Conservation (phyloP, 2,329 filamentous ascomycete genomes). For the Leptographium radiaticola region DNA sequence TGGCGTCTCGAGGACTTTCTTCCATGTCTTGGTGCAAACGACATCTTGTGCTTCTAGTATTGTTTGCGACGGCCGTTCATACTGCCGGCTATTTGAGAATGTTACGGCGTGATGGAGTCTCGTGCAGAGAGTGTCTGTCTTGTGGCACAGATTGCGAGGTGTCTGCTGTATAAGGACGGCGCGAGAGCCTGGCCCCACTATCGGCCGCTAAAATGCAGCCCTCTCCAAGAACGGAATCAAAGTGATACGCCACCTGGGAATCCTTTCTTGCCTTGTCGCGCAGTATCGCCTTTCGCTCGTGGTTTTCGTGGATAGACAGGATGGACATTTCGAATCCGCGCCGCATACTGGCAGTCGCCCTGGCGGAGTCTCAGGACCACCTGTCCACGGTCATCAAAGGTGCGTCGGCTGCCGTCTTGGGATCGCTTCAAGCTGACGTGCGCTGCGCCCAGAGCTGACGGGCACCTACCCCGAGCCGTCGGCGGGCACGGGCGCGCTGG, state of each 20-base stretch:
- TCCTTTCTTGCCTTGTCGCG: not conserved
- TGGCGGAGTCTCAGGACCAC: slow-evolving; percentile 30
- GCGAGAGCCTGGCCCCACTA: not conserved
- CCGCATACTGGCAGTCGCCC: slow-evolving; percentile 45
- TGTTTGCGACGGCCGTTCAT: not conserved
- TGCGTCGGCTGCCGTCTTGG: slow-evolving; percentile 15
- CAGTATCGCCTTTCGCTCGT: not conserved
- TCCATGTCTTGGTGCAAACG: not conserved
- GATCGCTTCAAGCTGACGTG: not conserved
- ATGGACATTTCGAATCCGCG: slow-evolving; percentile 37
- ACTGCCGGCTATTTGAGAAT: not conserved
- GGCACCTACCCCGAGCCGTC: slow-evolving; percentile 21
- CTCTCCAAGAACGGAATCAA: not conserved
- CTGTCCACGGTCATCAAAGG: slow-evolving; percentile 41
- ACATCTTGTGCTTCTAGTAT: not conserved
- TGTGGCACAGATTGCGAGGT: not conserved
- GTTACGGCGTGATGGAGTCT: not conserved
- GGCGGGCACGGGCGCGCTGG: slow-evolving; percentile 22
- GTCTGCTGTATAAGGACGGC: not conserved
- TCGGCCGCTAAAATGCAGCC: not conserved
- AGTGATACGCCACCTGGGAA: not conserved
- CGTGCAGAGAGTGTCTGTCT: too few species aligned
- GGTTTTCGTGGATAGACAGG: not conserved
- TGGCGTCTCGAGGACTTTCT: slow-evolving; percentile 2
- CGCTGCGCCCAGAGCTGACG: slow-evolving; percentile 32